These are phyloP conservation scores for Aspergillus carlsbadensis DNA, from an alignment of 495 filamentous ascomycete genomes.

Conservation along the genomic window DNA sequence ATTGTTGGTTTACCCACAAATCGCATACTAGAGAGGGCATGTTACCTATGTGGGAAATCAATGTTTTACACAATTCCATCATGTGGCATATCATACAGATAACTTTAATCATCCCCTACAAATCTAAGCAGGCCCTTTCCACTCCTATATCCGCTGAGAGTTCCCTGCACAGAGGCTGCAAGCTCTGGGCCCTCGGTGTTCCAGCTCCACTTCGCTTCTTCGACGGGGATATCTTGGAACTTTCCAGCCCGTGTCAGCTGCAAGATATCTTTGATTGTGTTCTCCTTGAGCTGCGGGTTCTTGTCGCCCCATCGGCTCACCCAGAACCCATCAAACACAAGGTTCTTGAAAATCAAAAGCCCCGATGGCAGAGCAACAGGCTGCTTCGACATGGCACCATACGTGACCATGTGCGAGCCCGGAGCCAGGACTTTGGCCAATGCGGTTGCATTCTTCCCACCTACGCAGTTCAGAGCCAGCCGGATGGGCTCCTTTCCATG, in stretches of 20 bases:
- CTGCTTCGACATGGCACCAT: constrained; percentile 90
- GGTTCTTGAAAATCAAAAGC: constrained; percentile 85
- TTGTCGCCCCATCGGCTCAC: constrained; percentile 83
- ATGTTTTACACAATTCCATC: not conserved
- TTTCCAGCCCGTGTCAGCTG: constrained; percentile 67
- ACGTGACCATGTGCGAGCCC: constrained; percentile 79
- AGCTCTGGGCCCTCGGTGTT: constrained; percentile 66
- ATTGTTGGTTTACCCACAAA: not conserved
- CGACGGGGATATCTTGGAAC: constrained; percentile 78
- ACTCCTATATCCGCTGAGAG: constrained; percentile 72
- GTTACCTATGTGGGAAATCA: too few species aligned
- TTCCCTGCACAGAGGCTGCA: constrained; percentile 66
- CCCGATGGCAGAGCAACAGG: constrained; percentile 75
- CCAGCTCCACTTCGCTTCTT: constrained; percentile 77
- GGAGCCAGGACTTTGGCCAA: constrained; percentile 67
- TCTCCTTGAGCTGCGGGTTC: constrained; percentile 70
- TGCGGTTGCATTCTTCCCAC: constrained; percentile 75
- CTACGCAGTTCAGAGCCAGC: constrained; percentile 90
- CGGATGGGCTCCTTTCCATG: constrained; percentile 65
- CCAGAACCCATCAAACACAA: constrained; percentile 91
- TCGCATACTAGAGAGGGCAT: too few species aligned
- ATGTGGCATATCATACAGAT: not conserved
- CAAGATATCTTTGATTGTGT: constrained; percentile 78
- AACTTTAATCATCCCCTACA: constrained; percentile 46
- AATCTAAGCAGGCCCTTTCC: constrained; percentile 94